phyloP scores from a whole-genome alignment of 805 yeast species.

The Candida quercuum region DNA sequence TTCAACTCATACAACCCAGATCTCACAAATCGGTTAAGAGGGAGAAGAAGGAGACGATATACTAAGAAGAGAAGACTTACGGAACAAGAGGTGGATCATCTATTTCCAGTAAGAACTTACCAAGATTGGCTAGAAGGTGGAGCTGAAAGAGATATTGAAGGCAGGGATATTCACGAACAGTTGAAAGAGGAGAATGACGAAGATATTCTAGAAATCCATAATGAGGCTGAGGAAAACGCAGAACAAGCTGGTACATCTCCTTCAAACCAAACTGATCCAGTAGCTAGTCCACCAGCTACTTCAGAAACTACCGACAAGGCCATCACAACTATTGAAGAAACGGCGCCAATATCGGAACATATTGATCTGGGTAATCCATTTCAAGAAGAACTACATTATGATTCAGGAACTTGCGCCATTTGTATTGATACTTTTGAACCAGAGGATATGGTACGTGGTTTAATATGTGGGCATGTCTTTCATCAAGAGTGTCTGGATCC shows the following conservation, averaged over 20 bases:
- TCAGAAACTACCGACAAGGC: neutral
- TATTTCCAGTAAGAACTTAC: constrained; percentile 56
- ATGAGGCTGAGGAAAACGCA: constrained; percentile 1
- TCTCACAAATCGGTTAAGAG: constrained; percentile 7
- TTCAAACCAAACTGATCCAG: neutral
- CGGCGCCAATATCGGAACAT: neutral
- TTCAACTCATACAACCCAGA: constrained; percentile 16
- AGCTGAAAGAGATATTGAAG: constrained; percentile 41
- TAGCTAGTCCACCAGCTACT: neutral
- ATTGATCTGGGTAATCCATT: constrained; percentile 20
- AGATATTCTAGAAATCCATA: constrained; percentile 6
- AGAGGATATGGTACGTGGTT: constrained; percentile 62
- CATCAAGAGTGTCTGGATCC: constrained; percentile 78
- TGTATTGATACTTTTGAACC: constrained; percentile 64
- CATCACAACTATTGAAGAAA: constrained; percentile 1
- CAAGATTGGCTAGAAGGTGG: constrained; percentile 60
- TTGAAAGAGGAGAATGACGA: constrained; percentile 29
- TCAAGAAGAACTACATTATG: constrained; percentile 36
- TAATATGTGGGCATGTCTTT: constrained; percentile 79
- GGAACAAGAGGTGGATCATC: constrained; percentile 50
- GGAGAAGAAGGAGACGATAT: constrained; percentile 38
- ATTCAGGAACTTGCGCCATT: constrained; percentile 73
- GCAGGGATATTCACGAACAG: constrained; percentile 39
- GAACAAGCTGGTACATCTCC: neutral
- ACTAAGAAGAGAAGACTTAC: constrained; percentile 46